Evolutionary conservation across 2,329 filamentous ascomycete genomes (phyloP), one percentile per base, ranked within the genome.

Genomic region (Coleophoma eucalyptorum): DNA sequence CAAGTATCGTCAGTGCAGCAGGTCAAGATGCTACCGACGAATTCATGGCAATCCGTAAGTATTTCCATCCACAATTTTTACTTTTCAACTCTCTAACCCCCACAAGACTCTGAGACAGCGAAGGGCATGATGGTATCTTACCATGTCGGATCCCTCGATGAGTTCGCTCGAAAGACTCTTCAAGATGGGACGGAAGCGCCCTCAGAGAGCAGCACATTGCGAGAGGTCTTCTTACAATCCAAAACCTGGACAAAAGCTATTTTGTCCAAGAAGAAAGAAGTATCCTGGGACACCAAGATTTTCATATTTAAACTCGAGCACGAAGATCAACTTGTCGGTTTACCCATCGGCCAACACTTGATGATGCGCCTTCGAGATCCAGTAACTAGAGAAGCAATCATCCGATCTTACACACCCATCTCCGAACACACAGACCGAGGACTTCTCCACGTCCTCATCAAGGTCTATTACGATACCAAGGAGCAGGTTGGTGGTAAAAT

Each of bases 121-220:
- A 96, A 95, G 71, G 79, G 78, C 16, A 96, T 96, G 90, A 91
- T 97, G 86, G 79, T 81, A 11, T 70, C 78, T 42, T 95, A 96
- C 64, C 91, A 97, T 67, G 84, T 97, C 57, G 92, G 92, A 46
- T 83, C 83, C 0, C 78, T 96, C 12, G 81, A 89, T 58, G 72
- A 82, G 56, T 73, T 73, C 18, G 80, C 84, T 1, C 73, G 75
- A 5, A 72, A 75, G 37, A 64, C 74, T 0, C 75, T 94, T 13
- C 68, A 72, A 49, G 71, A 70, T 21, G 66, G 71, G 13, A 68
- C 69, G 1, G 66, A 73, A 50, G 64, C 66, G 12, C 50, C 55
- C 1, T 67, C 68, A n/a, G 69, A 69, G 26, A 61, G 64, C 2
- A 69, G 71, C 15, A 64, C 70, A 19, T 73, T 75, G 5, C 75